These are phyloP conservation scores for Populus davidiana DNA, from an alignment of 345 rosid species.

Conservation along the genomic window DNA sequence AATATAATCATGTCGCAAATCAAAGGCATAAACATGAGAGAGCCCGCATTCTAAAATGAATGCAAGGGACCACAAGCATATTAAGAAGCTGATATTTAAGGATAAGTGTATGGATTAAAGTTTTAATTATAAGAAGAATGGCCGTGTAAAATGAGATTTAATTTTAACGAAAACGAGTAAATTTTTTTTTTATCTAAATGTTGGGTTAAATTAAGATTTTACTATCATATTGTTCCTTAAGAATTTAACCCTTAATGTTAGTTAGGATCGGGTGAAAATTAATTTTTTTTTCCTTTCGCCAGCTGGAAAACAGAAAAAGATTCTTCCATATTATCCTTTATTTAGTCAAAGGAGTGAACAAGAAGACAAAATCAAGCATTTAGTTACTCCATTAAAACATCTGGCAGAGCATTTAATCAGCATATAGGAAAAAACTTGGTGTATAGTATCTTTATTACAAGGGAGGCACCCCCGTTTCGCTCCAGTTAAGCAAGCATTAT, in stretches of 20 bases:
- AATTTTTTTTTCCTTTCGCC: background rate
- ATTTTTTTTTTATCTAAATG: too few species aligned
- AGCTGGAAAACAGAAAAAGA: background rate
- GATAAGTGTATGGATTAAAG: too few species aligned
- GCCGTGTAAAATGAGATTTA: too few species aligned
- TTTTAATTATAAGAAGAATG: too few species aligned
- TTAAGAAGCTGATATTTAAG: background rate
- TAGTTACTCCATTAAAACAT: background rate
- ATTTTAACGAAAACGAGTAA: too few species aligned
- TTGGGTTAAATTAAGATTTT: too few species aligned
- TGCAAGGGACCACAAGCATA: background rate
- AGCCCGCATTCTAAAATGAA: background rate
- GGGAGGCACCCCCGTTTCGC: slow-evolving; percentile 5
- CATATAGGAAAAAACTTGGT: background rate
- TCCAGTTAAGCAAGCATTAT: background rate
- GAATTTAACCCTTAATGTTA: too few species aligned
- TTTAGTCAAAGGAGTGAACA: background rate
- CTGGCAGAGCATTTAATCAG: slow-evolving; percentile 1
- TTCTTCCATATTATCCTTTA: slow-evolving; percentile 1
- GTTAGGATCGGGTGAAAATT: too few species aligned
- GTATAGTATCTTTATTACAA: background rate
- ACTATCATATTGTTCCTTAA: too few species aligned
- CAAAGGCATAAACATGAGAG: background rate
- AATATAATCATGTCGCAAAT: slow-evolving; percentile 2
- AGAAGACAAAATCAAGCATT: slow-evolving; percentile 5